A percentile compares a stretch with the other conserved stretches of the same genome.
Evolutionary conservation across 768 basidiomycete species (phyloP).

Genomic region (Panaeolus cyanescens): DNA sequence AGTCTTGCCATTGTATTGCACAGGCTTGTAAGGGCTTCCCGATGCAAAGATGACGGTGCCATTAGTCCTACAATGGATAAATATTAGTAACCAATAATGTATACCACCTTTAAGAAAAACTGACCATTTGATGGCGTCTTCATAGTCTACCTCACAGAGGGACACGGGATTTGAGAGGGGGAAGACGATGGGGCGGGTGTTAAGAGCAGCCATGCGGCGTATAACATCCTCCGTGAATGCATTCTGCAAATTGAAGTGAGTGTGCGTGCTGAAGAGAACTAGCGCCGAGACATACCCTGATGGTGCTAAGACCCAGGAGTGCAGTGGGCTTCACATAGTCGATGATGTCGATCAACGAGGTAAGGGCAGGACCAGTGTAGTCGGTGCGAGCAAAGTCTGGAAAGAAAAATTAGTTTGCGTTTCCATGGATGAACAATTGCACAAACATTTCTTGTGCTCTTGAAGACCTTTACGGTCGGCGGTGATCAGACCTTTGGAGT

Average conservation of each 20-base stretch:
- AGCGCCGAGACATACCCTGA: constrained; percentile 29
- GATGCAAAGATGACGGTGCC: constrained; percentile 73
- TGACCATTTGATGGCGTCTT: constrained; percentile 60
- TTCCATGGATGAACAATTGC: not conserved
- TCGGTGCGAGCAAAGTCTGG: constrained; percentile 76
- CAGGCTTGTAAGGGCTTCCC: constrained; percentile 66
- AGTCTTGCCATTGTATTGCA: constrained; percentile 46
- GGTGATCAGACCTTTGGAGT: constrained; percentile 77
- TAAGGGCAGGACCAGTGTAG: constrained; percentile 63
- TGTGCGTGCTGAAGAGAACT: not conserved
- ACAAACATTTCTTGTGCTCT: constrained; percentile 72
- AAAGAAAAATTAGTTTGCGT: constrained; percentile 41
- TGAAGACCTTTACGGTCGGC: constrained; percentile 67
- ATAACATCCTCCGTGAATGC: constrained; percentile 71
- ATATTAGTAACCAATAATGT: not conserved
- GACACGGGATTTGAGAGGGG: constrained; percentile 76
- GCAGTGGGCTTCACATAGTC: constrained; percentile 76
- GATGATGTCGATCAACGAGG: constrained; percentile 66
- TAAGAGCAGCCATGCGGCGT: constrained; percentile 61
- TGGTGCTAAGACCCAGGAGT: constrained; percentile 73
- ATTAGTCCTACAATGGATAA: constrained; percentile 45
- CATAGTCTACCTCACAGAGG: constrained; percentile 60
- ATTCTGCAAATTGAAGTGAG: constrained; percentile 30
- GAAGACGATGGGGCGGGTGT: constrained; percentile 77
- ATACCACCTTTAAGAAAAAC: constrained; percentile 14